These are phyloP conservation scores for Cladosporium sphaerospermum DNA, from an alignment of 2,329 filamentous ascomycete genomes.

Conservation along the genomic window DNA sequence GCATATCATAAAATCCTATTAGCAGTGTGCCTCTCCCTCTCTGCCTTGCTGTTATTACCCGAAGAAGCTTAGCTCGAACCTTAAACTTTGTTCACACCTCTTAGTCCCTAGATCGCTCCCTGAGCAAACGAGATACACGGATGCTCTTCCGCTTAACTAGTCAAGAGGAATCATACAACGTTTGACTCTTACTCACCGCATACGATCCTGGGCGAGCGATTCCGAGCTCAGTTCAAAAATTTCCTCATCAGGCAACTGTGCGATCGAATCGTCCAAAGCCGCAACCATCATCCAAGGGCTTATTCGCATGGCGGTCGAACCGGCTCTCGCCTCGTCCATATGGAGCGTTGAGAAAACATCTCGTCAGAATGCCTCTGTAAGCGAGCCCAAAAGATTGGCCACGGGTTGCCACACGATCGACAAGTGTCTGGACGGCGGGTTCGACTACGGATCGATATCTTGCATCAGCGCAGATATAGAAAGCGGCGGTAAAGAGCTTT, in stretches of 20 bases:
- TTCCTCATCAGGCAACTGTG: no score
- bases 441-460: constrained; percentile 30
- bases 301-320: background rate
- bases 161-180: background rate
- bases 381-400: constrained; percentile 12
- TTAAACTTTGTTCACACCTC: background rate
- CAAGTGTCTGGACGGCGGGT: constrained; percentile 32
- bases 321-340: constrained; percentile 1
- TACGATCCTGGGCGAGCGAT: no score
- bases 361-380: background rate
- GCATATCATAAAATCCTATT: no score
- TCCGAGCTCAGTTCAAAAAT: no score
- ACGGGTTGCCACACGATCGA: constrained; percentile 31
- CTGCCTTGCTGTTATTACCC: background rate
- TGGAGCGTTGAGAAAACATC: background rate
- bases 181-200: no score
- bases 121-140: background rate
- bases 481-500: constrained; percentile 23
- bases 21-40: no score
- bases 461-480: constrained; percentile 32
- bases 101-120: background rate
- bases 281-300: background rate
- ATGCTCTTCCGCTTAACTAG: background rate
- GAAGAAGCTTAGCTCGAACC: background rate
- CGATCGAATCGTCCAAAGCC: no score